phyloP scores from a whole-genome alignment of 225 moss, liverwort and hornwort species.

The Physcomitrellopsis africana region DNA sequence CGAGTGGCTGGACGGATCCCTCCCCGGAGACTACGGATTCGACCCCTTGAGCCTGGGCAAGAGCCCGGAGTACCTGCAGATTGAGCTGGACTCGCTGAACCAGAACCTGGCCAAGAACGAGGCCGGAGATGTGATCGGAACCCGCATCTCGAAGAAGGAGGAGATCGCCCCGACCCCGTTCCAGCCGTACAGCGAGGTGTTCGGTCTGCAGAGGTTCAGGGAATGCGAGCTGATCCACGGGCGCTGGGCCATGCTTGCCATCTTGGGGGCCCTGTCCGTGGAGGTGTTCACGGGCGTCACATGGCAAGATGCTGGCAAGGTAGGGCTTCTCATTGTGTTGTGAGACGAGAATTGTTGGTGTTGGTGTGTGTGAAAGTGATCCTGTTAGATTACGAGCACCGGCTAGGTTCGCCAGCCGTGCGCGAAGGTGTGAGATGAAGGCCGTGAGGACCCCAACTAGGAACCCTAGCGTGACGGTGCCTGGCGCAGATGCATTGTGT shows the following conservation, averaged over 20 bases:
- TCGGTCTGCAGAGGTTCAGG: slow-evolving; percentile 96
- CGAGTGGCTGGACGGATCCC: slow-evolving; percentile 82
- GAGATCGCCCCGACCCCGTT: slow-evolving; percentile 90
- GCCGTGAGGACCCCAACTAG: too few relatives aligned
- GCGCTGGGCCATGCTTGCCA: slow-evolving; percentile 97
- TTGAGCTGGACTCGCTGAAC: slow-evolving; percentile 93
- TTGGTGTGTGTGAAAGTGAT: too few relatives aligned
- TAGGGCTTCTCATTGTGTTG: slow-evolving; percentile 13
- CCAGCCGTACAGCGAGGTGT: slow-evolving; percentile 99
- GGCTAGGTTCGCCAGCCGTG: too few relatives aligned
- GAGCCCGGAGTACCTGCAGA: slow-evolving; percentile 93
- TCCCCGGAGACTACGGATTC: slow-evolving; percentile 91
- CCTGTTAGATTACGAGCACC: too few relatives aligned
- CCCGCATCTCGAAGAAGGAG: slow-evolving; percentile 85
- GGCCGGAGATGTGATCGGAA: slow-evolving; percentile 81
- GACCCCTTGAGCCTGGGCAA: slow-evolving; percentile 85
- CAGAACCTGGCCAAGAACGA: slow-evolving; percentile 93
- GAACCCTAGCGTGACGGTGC: too few relatives aligned
- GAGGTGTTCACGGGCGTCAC: slow-evolving; percentile 94
- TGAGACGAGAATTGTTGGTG: too few relatives aligned
- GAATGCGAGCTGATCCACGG: slow-evolving; percentile 99
- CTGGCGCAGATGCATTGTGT: too few relatives aligned
- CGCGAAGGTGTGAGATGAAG: too few relatives aligned
- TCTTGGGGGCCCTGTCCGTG: slow-evolving; percentile 83
- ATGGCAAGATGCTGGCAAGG: slow-evolving; percentile 99